Evolutionary conservation across 495 filamentous ascomycete species (phyloP), one percentile per base, ranked within the genome.

Genomic region (Neurospora sp.): DNA sequence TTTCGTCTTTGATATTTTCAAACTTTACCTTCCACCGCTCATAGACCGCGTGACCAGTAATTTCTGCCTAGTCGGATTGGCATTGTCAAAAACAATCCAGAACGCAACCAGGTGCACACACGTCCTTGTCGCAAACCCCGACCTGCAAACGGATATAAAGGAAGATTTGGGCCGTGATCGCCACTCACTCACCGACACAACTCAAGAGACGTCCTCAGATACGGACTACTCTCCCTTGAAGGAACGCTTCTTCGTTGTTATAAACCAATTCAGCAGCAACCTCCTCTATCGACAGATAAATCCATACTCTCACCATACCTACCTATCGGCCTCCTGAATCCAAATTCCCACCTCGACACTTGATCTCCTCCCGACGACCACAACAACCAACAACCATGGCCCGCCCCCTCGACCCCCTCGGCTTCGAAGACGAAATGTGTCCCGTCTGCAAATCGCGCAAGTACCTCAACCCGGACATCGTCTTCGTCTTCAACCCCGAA

Each of bases 361-460:
- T n/a, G n/a, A n/a, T n/a, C n/a, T n/a, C n/a, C n/a, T n/a, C n/a
- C n/a, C n/a, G n/a, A n/a, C 27, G 8, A 66, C 23, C 73, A 73
- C 38, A 84, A 82, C 14, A 18, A 79, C 39, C 80, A 76, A 70
- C 72, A 73, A 76, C 48, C 77, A n/a, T 20, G 66, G 41, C 3
- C 20, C n/a, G 71, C 42, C 71, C 31, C 40, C 73, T 78, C 66
- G 70, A 71, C 62, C n/a, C 77, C 23, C 70, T 76, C 73, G 78
- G 74, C 70, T 74, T 81, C 70, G 84, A 88, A 66, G 54, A 66
- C 74, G 94, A 98, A 82, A 92, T 94, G 79, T 99, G 96, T 84
- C 96, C 94, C 62, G 92, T 98, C 77, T 99, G 96, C 91, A 97
- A 97, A 82, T 94, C 93, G 71, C 92, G 92, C 72, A 92, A 93